phyloP scores from a whole-genome alignment of 2,329 filamentous ascomycete species.

The Neodidymelliopsis sp. region DNA sequence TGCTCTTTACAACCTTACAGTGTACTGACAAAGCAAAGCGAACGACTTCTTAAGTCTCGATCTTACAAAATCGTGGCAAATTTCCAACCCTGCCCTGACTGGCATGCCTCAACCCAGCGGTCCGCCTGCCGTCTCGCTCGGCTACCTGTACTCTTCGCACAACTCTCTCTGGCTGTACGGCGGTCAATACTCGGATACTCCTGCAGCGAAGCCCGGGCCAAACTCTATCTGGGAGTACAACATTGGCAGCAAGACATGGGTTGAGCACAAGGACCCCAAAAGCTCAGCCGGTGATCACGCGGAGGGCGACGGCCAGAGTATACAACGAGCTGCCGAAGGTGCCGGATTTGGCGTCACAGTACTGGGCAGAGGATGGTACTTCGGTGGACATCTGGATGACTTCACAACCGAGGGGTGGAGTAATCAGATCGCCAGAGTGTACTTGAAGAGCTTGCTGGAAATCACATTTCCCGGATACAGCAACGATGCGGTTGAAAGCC shows the following conservation, averaged over 20 bases:
- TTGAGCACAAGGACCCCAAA: slow-evolving; percentile 65
- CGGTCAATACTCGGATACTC: slow-evolving; percentile 73
- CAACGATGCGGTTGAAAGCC: slow-evolving; percentile 67
- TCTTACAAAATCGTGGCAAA: slow-evolving; percentile 75
- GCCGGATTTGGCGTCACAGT: slow-evolving; percentile 74
- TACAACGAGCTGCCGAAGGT: slow-evolving; percentile 77
- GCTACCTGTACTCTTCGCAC: slow-evolving; percentile 79
- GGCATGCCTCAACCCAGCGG: slow-evolving; percentile 71
- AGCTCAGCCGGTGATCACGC: slow-evolving; percentile 71
- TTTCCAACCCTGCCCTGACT: slow-evolving; percentile 66
- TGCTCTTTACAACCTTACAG: not conserved
- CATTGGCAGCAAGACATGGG: slow-evolving; percentile 67
- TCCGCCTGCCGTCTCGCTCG: slow-evolving; percentile 74
- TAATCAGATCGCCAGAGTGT: slow-evolving; percentile 68
- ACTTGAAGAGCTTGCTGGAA: slow-evolving; percentile 76
- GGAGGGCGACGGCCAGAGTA: slow-evolving; percentile 60
- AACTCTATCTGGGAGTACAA: slow-evolving; percentile 76
- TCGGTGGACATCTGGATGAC: slow-evolving; percentile 76
- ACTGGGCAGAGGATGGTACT: slow-evolving; percentile 77
- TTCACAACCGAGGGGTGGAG: slow-evolving; percentile 72
- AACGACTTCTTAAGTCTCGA: slow-evolving; percentile 78
- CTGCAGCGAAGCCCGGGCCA: slow-evolving; percentile 62
- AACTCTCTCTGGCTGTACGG: slow-evolving; percentile 76
- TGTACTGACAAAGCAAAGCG: slow-evolving; percentile 22
- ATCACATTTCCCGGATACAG: slow-evolving; percentile 76